Evolutionary conservation across 2,329 filamentous ascomycete genomes (phyloP), one percentile per base, ranked within the genome.

Genomic region (Aureobasidium vineae): DNA sequence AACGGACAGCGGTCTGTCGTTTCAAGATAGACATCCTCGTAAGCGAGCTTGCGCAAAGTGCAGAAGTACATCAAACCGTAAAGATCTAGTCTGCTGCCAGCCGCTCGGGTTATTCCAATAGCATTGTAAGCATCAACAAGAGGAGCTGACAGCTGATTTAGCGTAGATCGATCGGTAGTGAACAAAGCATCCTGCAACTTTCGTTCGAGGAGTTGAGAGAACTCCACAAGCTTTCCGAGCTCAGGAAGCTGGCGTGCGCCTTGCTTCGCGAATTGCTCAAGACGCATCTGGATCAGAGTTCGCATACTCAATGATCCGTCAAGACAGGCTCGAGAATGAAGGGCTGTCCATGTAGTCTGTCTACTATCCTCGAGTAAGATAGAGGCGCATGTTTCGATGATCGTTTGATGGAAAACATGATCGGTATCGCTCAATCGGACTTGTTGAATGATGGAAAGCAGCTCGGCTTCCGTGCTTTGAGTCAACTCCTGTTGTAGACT

Each of bases 1-100:
- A 87, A 76, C 0, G 85, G 86, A 70, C 86, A 87, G 8, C 85
- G 79, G 71, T 88, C 86, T 0, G 84, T 85, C 1, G 86, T 84
- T 72, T 88, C 86, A 15, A 85, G 77, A 70, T 87, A 88, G 0
- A 88, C 83, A 67, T 88, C 85, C 67, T 88, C 85, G 50, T 88
- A 82, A 0, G 82, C 85, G 6, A 80, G 77, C 70, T 83, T 84
- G 28, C 85, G 79, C 33, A 85, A 79, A 0, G 83, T 81, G 66
- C 83, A 86, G 72, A 88, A 87, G 63, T 86, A 79, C 1, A 84
- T 79, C 41, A 88, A 79, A 0, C 82, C 80, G 63, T 87, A 78
- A 6, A 88, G 79, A 69, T 88, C 85, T 0, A 81, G 61, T 15
- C 15, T 53, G 19, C 41, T 33, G 5, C 66, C 63, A 31, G 59